Base-by-base conservation (phyloP, 345 rosid genomes). In the Salix caprea region DNA sequence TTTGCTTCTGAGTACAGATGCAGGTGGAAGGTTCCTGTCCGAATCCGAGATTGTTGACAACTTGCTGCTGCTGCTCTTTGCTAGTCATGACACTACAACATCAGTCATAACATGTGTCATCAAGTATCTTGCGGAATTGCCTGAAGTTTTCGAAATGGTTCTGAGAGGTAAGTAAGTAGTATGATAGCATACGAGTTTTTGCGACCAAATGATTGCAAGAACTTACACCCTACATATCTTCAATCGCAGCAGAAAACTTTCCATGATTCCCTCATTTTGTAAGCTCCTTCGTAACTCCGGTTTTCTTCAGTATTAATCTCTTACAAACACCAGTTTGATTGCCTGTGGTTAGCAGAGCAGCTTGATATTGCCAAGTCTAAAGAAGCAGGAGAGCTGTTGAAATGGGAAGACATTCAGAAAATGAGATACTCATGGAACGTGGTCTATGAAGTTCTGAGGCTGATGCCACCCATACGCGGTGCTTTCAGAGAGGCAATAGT, bases 41-140 rank as follows among this genome's bases (percentile, higher is more conserved):
- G 83, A 83, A 60, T 52, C 32, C 16, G 86, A 83, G 81, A 77
- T 83, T 30, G 54, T 83, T n/a, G 76, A 83, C 44, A 80, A 83
- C 73, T 74, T 74, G 8, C 15, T 83, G 58, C 16, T 76, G 14
- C 32, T 83, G 54, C 77, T 83, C 19, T 83, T 76, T 74, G 86
- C 86, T 4, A 83, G 81, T 34, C 81, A 79, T 52, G 86, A 82
- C 61, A 83, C 80, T 14, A 61, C 79, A 28, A 75, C 75, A 44
- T 75, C 80, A 0, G 62, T 74, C 5, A 48, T 79, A 62, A 76
- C 79, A 6, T 62, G 73, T 70, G 50, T 76, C 68, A 72, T 82
- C 39, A 82, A 79, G 75, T 82, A 72, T 65, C 85, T 82, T 16
- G 74, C 69, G 4, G 82, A 82, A 70, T 67, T 79, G 42, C 82